phyloP scores from a whole-genome alignment of 2,329 filamentous ascomycete genomes.

The Ascochyta clinopodiicola region DNA sequence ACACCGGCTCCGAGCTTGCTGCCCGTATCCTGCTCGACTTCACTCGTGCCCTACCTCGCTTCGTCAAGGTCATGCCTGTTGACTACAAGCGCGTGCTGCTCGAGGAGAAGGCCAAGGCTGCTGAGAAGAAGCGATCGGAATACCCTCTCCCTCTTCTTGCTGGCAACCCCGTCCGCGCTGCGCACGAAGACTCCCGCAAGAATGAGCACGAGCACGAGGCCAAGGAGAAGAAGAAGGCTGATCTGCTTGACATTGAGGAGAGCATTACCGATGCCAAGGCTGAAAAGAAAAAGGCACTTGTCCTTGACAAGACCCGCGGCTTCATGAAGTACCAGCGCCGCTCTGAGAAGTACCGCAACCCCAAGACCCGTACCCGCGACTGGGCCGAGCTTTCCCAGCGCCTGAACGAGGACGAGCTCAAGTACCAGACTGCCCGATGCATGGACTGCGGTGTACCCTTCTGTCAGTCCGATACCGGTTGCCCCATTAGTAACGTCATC shows the following conservation, averaged over 20 bases:
- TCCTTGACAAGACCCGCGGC: conserved; percentile 95
- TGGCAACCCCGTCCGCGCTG: conserved; percentile 64
- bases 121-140: conserved; percentile 82
- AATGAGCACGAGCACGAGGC: conserved; percentile 66
- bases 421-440: conserved; percentile 94
- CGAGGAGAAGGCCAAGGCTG: conserved; percentile 85
- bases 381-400: conserved; percentile 91
- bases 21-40: conserved; percentile 95
- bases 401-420: conserved; percentile 91
- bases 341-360: conserved; percentile 88
- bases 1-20: conserved; percentile 93
- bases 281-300: conserved; percentile 89
- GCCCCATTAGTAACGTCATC: conserved; percentile 96
- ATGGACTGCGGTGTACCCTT: conserved; percentile 99
- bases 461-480: conserved; percentile 95
- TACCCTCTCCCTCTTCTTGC: conserved; percentile 81
- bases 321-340: conserved; percentile 98
- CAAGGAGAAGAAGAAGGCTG: conserved; percentile 70
- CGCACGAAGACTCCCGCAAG: conserved; percentile 62
- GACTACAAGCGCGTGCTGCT: conserved; percentile 94
- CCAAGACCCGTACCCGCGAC: conserved; percentile 84
- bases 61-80: conserved; percentile 90
- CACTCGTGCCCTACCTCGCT: conserved; percentile 85
- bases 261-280: conserved; percentile 81
- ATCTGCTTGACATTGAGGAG: conserved; percentile 84